Evolutionary conservation across 31 red algal species (phyloP).

Genomic region (Endocladia muricata): DNA sequence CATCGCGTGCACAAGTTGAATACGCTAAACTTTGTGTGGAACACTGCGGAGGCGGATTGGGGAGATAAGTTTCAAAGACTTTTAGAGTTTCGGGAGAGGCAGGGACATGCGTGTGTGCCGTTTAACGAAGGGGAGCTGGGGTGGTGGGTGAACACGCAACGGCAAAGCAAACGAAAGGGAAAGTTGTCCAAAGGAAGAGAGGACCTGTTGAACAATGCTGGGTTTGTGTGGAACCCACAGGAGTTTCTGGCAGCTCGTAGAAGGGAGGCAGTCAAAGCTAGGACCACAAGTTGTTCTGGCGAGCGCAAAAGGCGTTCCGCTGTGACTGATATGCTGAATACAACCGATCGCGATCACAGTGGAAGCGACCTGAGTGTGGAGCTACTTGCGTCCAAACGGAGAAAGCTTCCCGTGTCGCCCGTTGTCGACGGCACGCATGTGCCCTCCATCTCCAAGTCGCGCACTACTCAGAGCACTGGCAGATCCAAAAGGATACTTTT

Average conservation of each 20-base stretch:
- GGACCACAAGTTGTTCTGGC: too few species aligned
- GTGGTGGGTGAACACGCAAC: slow-evolving; percentile 62
- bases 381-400: too few species aligned
- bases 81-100: slow-evolving; percentile 16
- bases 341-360: too few species aligned
- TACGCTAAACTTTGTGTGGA: slow-evolving; percentile 46
- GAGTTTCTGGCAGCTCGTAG: slow-evolving; percentile 26
- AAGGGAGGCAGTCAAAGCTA: slow-evolving; percentile 19
- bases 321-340: too few species aligned
- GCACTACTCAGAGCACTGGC: too few species aligned
- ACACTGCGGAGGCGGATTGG: slow-evolving; percentile 55
- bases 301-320: too few species aligned
- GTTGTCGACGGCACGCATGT: too few species aligned
- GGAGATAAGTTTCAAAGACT: slow-evolving; percentile 49
- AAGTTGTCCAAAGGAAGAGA: slow-evolving; percentile 26
- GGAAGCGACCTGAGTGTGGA: too few species aligned
- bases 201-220: slow-evolving; percentile 37
- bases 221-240: slow-evolving; percentile 40
- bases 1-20: slow-evolving; percentile 33
- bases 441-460: too few species aligned
- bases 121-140: slow-evolving; percentile 50
- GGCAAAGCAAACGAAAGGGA: slow-evolving; percentile 43
- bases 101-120: slow-evolving; percentile 49
- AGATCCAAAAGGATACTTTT: too few species aligned
- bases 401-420: too few species aligned